phyloP scores from a whole-genome alignment of 352 stramenopile species.

The Thraustochytrium sp. region DNA sequence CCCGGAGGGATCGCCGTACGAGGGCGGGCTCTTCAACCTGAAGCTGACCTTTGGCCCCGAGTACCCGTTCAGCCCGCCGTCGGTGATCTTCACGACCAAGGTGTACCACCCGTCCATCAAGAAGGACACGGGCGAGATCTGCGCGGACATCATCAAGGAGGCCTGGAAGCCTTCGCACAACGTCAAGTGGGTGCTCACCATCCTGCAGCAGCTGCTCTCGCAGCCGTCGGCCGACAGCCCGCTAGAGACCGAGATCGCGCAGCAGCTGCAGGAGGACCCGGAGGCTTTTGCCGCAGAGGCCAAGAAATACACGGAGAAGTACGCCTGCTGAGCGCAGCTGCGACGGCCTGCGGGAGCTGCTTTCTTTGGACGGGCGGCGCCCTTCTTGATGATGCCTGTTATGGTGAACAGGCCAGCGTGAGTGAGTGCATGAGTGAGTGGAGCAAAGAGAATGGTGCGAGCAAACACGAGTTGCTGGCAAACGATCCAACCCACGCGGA shows the following conservation, averaged over 20 bases:
- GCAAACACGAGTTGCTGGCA: no score
- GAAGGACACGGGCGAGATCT: slow-evolving; percentile 49
- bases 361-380: background rate
- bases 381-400: background rate
- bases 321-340: background rate
- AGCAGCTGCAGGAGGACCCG: slow-evolving; percentile 43
- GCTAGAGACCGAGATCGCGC: slow-evolving; percentile 38
- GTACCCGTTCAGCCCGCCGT: slow-evolving; percentile 67
- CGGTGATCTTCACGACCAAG: slow-evolving; percentile 65
- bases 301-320: slow-evolving; percentile 30
- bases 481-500: no score
- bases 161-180: slow-evolving; percentile 42
- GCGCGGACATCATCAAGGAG: slow-evolving; percentile 50
- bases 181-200: slow-evolving; percentile 44
- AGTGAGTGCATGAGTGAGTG: no score
- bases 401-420: no score
- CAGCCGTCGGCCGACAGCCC: slow-evolving; percentile 36
- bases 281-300: slow-evolving; percentile 27
- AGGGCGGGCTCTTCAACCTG: slow-evolving; percentile 57
- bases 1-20: slow-evolving; percentile 56
- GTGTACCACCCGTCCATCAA: slow-evolving; percentile 70
- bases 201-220: slow-evolving; percentile 20
- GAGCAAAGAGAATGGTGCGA: no score
- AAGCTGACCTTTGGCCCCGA: slow-evolving; percentile 52
- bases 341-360: background rate